Percentiles rank a stretch among this genome's conserved stretches.
phyloP scores from a whole-genome alignment of 2,329 filamentous ascomycete species.

The Coniochaeta sp. region DNA sequence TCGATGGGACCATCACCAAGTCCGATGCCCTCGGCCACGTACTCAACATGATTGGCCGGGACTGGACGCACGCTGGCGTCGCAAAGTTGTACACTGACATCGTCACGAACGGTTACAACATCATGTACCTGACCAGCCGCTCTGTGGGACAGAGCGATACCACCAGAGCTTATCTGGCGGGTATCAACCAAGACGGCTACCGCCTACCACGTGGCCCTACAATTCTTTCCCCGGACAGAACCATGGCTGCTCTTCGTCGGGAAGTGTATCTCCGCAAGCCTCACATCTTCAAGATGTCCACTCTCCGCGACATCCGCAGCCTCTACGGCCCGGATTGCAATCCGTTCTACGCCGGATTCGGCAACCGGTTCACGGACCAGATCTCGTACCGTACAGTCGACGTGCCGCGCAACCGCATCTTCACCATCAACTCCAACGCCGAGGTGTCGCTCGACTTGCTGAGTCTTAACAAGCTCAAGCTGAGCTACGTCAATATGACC shows the following conservation, averaged over 20 bases:
- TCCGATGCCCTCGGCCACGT: constrained; percentile 92
- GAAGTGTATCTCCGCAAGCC: constrained; percentile 95
- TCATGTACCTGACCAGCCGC: constrained; percentile 93
- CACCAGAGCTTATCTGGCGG: constrained; percentile 82
- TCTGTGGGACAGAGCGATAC: constrained; percentile 90
- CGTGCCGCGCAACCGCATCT: constrained; percentile 88
- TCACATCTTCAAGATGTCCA: constrained; percentile 99
- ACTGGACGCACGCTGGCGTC: constrained; percentile 96
- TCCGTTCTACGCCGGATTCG: constrained; percentile 95
- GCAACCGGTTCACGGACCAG: constrained; percentile 92
- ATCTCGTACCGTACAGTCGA: constrained; percentile 94
- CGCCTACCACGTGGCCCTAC: constrained; percentile 83
- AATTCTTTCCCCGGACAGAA: constrained; percentile 90
- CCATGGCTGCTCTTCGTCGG: constrained; percentile 83
- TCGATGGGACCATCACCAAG: constrained; percentile 98
- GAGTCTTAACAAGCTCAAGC: constrained; percentile 88
- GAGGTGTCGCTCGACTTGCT: constrained; percentile 89
- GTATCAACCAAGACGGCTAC: constrained; percentile 82
- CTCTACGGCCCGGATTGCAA: constrained; percentile 71
- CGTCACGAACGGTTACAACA: constrained; percentile 91
- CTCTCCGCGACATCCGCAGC: constrained; percentile 84
- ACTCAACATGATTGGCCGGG: constrained; percentile 89
- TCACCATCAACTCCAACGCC: constrained; percentile 93
- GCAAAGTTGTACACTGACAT: constrained; percentile 98
- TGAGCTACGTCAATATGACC: constrained; percentile 93